A percentile compares a stretch with the other conserved stretches of the same genome.
phyloP scores from a whole-genome alignment of 2,329 filamentous ascomycete genomes.

The Penicillium sp. region DNA sequence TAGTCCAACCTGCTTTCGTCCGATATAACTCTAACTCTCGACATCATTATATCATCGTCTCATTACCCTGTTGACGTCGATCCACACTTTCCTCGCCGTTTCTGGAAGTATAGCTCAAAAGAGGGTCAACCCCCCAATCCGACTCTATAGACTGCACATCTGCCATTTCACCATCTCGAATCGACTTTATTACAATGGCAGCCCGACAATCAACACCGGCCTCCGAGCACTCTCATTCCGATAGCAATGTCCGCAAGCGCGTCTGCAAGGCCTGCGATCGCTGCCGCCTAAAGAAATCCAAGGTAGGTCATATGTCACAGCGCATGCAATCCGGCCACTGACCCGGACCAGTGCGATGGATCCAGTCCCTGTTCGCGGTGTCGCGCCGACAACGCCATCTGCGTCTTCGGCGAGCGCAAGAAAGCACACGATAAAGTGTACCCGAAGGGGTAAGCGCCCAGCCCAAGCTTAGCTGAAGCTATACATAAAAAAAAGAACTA shows the following conservation, averaged over 20 bases:
- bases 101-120: conserved; percentile 24
- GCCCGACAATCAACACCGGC: conserved; percentile 43
- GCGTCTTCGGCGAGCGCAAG: conserved; percentile 66
- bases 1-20: conserved; percentile 1
- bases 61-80: conserved; percentile 29
- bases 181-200: conserved; percentile 32
- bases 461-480: no score
- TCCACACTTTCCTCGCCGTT: conserved; percentile 19
- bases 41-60: conserved; percentile 33
- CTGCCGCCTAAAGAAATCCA: conserved; percentile 67
- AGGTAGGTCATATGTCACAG: conserved; percentile 47
- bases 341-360: conserved; percentile 57
- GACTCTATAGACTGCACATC: not conserved
- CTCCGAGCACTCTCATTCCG: conserved; percentile 45
- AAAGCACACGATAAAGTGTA: conserved; percentile 69
- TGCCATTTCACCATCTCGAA: not conserved
- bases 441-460: conserved; percentile 61
- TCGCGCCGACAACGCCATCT: conserved; percentile 65
- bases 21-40: conserved; percentile 6
- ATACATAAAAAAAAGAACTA: not conserved
- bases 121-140: conserved; percentile 4
- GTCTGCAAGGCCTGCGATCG: conserved; percentile 69
- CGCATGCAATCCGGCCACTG: conserved; percentile 24
- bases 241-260: conserved; percentile 58
- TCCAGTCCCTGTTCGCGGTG: conserved; percentile 63